These are phyloP conservation scores for Phylloporus sp. DNA, from an alignment of 768 basidiomycete species.

Conservation along the genomic window DNA sequence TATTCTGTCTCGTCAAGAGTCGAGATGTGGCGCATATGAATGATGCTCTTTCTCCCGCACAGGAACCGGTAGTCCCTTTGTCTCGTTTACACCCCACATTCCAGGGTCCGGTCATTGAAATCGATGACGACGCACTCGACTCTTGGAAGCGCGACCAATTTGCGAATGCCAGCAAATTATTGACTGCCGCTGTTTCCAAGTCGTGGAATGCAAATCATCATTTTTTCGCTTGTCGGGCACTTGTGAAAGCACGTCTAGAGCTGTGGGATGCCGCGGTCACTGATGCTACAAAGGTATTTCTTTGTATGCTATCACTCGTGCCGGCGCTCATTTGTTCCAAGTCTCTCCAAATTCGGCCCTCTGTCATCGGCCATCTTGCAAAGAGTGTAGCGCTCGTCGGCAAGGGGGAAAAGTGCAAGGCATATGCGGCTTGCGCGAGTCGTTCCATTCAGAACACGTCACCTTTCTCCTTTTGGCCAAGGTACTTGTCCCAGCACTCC, in stretches of 20 bases:
- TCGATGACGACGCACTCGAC: background rate
- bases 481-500: background rate
- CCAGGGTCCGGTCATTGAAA: background rate
- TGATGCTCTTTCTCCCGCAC: no score
- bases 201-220: background rate
- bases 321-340: background rate
- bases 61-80: background rate
- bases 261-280: background rate
- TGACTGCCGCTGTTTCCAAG: background rate
- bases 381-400: background rate
- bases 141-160: background rate
- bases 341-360: background rate
- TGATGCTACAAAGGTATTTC: background rate
- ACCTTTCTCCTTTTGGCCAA: background rate
- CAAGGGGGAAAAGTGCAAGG: background rate
- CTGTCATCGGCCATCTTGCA: background rate
- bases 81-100: no score
- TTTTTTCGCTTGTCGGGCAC: background rate
- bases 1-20: no score
- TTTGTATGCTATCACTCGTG: no score
- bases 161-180: background rate
- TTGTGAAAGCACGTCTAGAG: background rate
- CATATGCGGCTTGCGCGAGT: background rate
- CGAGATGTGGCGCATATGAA: no score
- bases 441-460: background rate